Percentiles rank a stretch among this genome's conserved stretches.
Conservation (phyloP, 2,329 filamentous ascomycete genomes). For the Kalaharituber pfeilii region DNA sequence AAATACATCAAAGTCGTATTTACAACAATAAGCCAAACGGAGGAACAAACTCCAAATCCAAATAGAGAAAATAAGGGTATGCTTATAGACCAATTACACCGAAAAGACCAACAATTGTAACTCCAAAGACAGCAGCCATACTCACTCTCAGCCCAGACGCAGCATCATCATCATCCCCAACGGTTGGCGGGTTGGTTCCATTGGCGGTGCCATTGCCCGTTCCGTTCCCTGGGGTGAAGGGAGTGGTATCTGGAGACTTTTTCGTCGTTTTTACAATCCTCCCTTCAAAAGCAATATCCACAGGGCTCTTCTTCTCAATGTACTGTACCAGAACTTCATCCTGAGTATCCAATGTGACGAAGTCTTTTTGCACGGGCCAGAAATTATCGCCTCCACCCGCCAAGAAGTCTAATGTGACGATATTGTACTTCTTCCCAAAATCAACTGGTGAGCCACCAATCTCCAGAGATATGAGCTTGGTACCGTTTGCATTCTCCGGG, state of each 20-base stretch:
- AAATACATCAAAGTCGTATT: no score
- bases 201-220: no score
- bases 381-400: constrained; percentile 48
- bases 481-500: constrained; percentile 33
- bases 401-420: constrained; percentile 47
- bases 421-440: constrained; percentile 33
- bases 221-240: no score
- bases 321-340: constrained; percentile 39
- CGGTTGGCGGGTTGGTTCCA: no score
- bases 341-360: constrained; percentile 35
- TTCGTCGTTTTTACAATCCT: constrained; percentile 28
- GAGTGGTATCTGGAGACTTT: constrained; percentile 1
- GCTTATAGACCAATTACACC: no score
- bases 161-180: no score
- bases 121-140: no score
- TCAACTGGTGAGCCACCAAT: constrained; percentile 36
- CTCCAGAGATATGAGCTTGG: constrained; percentile 36
- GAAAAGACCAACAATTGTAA: no score
- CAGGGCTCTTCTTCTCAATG: constrained; percentile 33
- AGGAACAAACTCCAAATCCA: no score
- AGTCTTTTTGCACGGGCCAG: constrained; percentile 29
- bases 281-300: constrained; percentile 35
- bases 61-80: no score
- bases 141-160: no score
- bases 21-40: no score